These are phyloP conservation scores for Stenogyne calaminthoides DNA, from an alignment of 305 asterid species.

Conservation along the genomic window DNA sequence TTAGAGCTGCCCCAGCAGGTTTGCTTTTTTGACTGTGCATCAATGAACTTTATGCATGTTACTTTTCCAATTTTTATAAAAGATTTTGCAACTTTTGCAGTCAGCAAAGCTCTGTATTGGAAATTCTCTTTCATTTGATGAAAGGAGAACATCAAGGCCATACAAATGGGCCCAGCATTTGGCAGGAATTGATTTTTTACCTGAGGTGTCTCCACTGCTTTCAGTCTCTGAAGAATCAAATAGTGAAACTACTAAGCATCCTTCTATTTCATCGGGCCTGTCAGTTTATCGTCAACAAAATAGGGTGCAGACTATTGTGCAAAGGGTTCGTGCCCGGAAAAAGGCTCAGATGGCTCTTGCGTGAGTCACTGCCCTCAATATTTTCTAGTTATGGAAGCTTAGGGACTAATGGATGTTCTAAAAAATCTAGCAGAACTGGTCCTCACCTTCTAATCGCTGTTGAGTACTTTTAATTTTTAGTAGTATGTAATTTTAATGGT, in stretches of 20 bases:
- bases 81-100: conserved; percentile 50
- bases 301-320: conserved; percentile 89
- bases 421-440: conserved; percentile 30
- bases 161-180: conserved; percentile 99
- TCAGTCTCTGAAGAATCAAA: conserved; percentile 51
- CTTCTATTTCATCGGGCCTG: conserved; percentile 62
- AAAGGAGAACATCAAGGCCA: conserved; percentile 76
- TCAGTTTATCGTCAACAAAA: conserved; percentile 87
- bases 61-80: conserved; percentile 24
- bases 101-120: conserved; percentile 78
- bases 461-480: conserved; percentile 18
- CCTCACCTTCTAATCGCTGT: conserved; percentile 14
- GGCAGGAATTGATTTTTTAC: conserved; percentile 96
- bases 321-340: conserved; percentile 82
- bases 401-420: neutral
- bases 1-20: conserved; percentile 98
- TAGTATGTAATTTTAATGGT: conserved; percentile 27
- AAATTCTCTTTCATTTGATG: conserved; percentile 67
- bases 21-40: conserved; percentile 29
- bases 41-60: conserved; percentile 28
- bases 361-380: conserved; percentile 75
- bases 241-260: conserved; percentile 54
- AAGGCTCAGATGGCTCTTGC: conserved; percentile 93
- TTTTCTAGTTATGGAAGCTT: neutral
- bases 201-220: conserved; percentile 84